phyloP scores from a whole-genome alignment of 768 basidiomycete species.

The Pulveroboletus sp. region DNA sequence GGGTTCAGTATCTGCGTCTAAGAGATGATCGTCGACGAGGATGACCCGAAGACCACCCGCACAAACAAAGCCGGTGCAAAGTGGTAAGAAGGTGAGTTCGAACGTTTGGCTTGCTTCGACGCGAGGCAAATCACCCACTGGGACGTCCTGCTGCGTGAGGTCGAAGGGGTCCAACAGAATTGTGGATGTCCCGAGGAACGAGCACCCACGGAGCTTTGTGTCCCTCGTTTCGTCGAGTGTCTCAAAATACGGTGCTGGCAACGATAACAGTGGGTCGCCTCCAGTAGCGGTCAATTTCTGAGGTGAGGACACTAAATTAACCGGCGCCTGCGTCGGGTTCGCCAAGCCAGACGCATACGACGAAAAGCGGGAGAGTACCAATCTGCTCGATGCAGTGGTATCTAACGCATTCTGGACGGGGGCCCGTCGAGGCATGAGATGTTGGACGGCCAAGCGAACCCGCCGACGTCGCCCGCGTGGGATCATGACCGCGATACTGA shows the following conservation, averaged over 20 bases:
- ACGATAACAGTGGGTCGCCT: slow-evolving; percentile 13
- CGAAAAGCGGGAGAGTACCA: slow-evolving; percentile 5
- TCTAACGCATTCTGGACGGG: slow-evolving; percentile 11
- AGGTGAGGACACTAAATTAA: slow-evolving; percentile 8
- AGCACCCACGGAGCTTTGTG: slow-evolving; percentile 30
- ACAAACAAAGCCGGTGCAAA: slow-evolving; percentile 52
- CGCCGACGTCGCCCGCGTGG: slow-evolving; percentile 36
- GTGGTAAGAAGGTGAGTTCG: slow-evolving; percentile 56
- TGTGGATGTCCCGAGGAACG: slow-evolving; percentile 50
- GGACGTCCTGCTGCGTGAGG: slow-evolving; percentile 19
- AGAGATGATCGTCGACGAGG: slow-evolving; percentile 51
- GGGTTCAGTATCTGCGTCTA: slow-evolving; percentile 33
- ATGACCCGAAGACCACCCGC: slow-evolving; percentile 72
- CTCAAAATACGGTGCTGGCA: slow-evolving; percentile 48
- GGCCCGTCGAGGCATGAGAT: slow-evolving; percentile 44
- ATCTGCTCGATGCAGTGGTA: background rate
- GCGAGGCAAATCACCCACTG: slow-evolving; percentile 20
- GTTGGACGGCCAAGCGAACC: slow-evolving; percentile 59
- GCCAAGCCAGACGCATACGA: slow-evolving; percentile 6
- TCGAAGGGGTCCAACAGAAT: slow-evolving; percentile 43
- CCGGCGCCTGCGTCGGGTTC: slow-evolving; percentile 3
- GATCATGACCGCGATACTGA: slow-evolving; percentile 47
- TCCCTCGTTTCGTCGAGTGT: slow-evolving; percentile 33
- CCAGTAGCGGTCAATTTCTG: slow-evolving; percentile 3
- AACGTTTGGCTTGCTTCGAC: slow-evolving; percentile 51